Evolutionary conservation across 371 early-diverging fungal genomes (phyloP).

Genomic region (Mortierella sp.): DNA sequence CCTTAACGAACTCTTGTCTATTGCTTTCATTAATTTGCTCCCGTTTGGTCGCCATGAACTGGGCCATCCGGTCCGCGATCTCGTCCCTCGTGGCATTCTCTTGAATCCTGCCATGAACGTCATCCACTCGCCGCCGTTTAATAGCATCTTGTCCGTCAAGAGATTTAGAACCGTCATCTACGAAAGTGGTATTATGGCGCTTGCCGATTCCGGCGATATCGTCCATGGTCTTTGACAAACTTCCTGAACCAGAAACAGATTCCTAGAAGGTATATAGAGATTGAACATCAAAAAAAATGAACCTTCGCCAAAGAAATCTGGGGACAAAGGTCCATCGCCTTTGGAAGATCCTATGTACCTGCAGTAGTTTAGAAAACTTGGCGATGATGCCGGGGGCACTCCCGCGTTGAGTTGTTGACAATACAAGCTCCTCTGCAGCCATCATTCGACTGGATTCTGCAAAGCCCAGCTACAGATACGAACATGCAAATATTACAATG

Average conservation of each 20-base stretch:
- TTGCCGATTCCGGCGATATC: conserved; percentile 23
- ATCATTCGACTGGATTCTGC: conserved; percentile 50
- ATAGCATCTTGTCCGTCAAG: conserved; percentile 16
- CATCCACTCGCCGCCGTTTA: conserved; percentile 44
- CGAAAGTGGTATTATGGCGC: conserved; percentile 11
- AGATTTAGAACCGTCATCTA: conserved; percentile 10
- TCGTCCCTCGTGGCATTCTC: conserved; percentile 39
- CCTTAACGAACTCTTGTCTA: conserved; percentile 70
- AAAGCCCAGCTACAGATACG: conserved; percentile 29
- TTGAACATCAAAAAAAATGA: background rate
- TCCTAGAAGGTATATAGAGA: conserved; percentile 5
- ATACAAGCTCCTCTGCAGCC: conserved; percentile 45
- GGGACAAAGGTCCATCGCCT: no score
- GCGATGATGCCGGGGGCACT: conserved; percentile 36
- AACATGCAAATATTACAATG: background rate
- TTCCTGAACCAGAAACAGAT: conserved; percentile 4
- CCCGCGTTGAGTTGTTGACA: conserved; percentile 22
- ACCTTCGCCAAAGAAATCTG: no score
- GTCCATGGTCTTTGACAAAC: background rate
- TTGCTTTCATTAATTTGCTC: conserved; percentile 79
- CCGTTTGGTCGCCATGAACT: conserved; percentile 71
- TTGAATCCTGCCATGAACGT: conserved; percentile 9
- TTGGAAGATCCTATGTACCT: conserved; percentile 15
- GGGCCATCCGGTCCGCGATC: conserved; percentile 58
- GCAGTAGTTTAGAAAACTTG: conserved; percentile 31